These are phyloP conservation scores for Apophysomyces elegans DNA, from an alignment of 371 early-diverging fungal genomes.

Conservation along the genomic window DNA sequence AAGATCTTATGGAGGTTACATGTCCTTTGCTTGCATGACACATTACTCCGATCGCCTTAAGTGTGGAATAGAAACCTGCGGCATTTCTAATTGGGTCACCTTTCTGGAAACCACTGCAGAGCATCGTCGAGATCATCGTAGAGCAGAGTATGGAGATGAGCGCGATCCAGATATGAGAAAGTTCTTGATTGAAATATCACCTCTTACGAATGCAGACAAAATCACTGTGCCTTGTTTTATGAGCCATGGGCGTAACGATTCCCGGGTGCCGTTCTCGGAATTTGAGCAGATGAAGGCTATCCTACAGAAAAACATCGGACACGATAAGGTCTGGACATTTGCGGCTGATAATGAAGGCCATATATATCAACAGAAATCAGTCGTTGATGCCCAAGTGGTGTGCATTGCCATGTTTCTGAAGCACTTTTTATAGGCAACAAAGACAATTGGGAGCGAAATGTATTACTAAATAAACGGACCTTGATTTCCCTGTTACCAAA, in stretches of 20 bases:
- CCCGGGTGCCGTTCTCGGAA: background rate
- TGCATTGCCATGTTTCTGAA: conserved; percentile 13
- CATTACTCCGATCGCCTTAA: background rate
- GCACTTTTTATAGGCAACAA: background rate
- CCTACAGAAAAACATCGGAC: background rate
- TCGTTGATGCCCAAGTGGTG: conserved; percentile 7
- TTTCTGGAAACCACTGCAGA: conserved; percentile 13
- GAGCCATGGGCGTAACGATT: background rate
- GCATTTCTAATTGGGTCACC: background rate
- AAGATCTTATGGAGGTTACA: conserved; percentile 3
- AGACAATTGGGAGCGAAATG: no score
- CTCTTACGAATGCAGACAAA: conserved; percentile 10
- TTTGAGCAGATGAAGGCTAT: background rate
- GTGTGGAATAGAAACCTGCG: background rate
- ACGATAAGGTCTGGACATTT: background rate
- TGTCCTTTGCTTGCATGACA: background rate
- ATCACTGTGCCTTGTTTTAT: background rate
- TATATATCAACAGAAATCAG: background rate
- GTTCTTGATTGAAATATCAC: conserved; percentile 25
- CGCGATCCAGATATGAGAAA: conserved; percentile 24
- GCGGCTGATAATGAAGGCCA: background rate
- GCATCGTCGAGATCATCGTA: conserved; percentile 20
- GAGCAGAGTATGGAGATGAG: conserved; percentile 31
- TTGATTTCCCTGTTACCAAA: no score
- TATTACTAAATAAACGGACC: no score